A percentile compares a stretch with the other conserved stretches of the same genome.
phyloP scores from a whole-genome alignment of 83 land plant species.

The Thuja plicata region DNA sequence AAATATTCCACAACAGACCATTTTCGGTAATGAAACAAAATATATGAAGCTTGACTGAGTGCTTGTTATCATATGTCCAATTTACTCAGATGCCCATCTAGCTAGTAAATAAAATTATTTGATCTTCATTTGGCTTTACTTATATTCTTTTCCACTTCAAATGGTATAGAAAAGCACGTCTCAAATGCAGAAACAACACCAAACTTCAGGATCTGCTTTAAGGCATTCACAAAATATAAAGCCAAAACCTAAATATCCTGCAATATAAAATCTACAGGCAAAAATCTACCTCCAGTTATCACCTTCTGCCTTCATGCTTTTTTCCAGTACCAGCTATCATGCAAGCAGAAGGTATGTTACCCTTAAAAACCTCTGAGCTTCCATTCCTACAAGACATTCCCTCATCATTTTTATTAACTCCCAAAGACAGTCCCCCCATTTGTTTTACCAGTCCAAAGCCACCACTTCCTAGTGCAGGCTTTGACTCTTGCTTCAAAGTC shows the following conservation, averaged over 20 bases:
- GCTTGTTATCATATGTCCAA: not conserved
- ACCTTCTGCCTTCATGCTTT: conserved; percentile 10
- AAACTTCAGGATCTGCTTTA: not conserved
- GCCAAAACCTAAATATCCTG: conserved; percentile 2
- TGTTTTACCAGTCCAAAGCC: conserved; percentile 6
- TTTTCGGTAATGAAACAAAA: not conserved
- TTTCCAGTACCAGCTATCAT: conserved; percentile 11
- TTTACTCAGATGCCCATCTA: not conserved
- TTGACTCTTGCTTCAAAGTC: not conserved
- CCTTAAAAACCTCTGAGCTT: conserved; percentile 13
- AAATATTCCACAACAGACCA: conserved; percentile 1
- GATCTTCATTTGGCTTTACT: not conserved
- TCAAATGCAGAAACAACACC: not conserved
- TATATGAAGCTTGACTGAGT: conserved; percentile 5
- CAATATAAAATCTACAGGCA: not conserved
- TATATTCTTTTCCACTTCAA: not conserved
- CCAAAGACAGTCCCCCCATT: conserved; percentile 7
- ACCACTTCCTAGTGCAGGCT: not conserved
- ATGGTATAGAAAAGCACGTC: not conserved
- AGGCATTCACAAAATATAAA: not conserved
- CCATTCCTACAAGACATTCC: conserved; percentile 12
- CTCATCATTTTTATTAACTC: not conserved
- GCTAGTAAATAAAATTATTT: not conserved
- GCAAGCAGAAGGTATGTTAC: conserved; percentile 15
- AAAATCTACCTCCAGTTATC: conserved; percentile 11